phyloP scores from a whole-genome alignment of 176 grass and related monocot species.

The Otatea glauca region DNA sequence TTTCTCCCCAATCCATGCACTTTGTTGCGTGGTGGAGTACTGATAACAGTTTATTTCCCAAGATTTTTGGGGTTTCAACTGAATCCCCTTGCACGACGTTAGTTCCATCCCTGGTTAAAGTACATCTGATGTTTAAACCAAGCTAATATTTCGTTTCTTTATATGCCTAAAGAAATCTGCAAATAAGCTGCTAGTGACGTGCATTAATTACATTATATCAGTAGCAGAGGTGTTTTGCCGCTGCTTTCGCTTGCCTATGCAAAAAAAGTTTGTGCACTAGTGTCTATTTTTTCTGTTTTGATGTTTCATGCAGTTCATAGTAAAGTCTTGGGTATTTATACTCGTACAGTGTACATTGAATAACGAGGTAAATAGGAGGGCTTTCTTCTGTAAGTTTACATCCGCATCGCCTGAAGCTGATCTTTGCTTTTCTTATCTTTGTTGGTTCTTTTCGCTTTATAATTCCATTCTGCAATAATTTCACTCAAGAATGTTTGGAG shows the following conservation, averaged over 20 bases:
- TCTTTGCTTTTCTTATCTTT: constrained; percentile 3
- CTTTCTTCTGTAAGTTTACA: background rate
- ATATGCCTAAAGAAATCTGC: background rate
- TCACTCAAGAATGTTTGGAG: background rate
- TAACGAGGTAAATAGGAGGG: background rate
- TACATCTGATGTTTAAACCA: background rate
- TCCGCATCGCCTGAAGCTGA: background rate
- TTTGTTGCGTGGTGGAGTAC: too few relatives aligned
- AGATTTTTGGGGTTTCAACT: too few relatives aligned
- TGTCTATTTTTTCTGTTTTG: background rate
- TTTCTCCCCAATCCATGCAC: too few relatives aligned
- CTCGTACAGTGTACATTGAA: background rate
- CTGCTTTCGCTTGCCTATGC: background rate
- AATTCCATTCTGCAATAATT: background rate
- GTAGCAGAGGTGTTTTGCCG: background rate
- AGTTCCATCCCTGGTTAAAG: background rate
- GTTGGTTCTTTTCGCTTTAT: background rate
- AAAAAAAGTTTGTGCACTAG: background rate
- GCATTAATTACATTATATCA: background rate
- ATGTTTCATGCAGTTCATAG: background rate
- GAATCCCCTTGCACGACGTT: too few relatives aligned
- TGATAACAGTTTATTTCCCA: too few relatives aligned
- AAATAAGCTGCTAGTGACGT: background rate
- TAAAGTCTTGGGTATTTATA: background rate
- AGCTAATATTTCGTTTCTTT: background rate